Evolutionary conservation across 352 stramenopile species (phyloP).

Genomic region (Discostella stelligera): DNA sequence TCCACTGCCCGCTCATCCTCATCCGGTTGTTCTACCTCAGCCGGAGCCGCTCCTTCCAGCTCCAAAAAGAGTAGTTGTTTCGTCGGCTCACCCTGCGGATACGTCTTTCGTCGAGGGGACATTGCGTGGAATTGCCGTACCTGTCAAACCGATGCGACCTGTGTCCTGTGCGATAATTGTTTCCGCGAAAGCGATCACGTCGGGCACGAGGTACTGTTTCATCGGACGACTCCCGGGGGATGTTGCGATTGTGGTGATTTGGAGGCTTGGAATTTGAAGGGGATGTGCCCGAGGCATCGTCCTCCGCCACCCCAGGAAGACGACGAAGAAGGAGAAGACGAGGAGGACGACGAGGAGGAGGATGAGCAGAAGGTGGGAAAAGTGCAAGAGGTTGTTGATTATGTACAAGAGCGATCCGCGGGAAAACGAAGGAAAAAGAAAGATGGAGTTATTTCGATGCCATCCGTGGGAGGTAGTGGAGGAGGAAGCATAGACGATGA

Average conservation of each 20-base stretch:
- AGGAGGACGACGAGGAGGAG: constrained; percentile 23
- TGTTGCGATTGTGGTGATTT: constrained; percentile 98
- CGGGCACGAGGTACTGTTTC: constrained; percentile 92
- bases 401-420: background rate
- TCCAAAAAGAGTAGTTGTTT: background rate
- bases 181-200: constrained; percentile 93
- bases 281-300: constrained; percentile 91
- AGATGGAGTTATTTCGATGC: background rate
- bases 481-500: constrained; percentile 58
- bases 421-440: background rate
- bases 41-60: too few species aligned
- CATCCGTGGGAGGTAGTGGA: constrained; percentile 46
- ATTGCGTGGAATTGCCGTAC: constrained; percentile 98
- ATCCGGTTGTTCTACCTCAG: background rate
- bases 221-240: constrained; percentile 84
- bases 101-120: constrained; percentile 95
- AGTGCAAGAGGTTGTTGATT: background rate
- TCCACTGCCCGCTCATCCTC: background rate
- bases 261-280: constrained; percentile 93
- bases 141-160: constrained; percentile 96
- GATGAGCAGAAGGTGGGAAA: background rate
- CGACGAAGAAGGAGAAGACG: constrained; percentile 29
- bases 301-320: constrained; percentile 48
- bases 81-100: constrained; percentile 85
- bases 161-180: constrained; percentile 94